These are phyloP conservation scores for Picea sitchensis DNA, from an alignment of 75 land plant species.

Conservation along the genomic window DNA sequence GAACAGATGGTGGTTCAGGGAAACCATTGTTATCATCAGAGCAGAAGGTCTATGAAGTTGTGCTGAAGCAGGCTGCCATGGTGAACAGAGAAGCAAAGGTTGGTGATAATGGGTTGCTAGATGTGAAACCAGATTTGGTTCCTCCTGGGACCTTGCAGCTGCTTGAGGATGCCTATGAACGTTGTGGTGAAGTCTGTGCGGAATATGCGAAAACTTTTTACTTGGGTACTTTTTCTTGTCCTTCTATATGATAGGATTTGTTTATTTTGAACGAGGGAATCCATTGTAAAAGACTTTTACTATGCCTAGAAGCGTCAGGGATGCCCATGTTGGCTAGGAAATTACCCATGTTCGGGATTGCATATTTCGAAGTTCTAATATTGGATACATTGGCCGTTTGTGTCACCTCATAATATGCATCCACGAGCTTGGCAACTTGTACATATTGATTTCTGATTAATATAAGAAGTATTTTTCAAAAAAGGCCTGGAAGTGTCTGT, in stretches of 20 bases:
- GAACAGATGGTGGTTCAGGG: conserved; percentile 8
- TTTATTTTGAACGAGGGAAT: not conserved
- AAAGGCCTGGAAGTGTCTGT: no score
- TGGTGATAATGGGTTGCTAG: not conserved
- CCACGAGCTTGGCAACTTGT: no score
- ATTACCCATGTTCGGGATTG: no score
- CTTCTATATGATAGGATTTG: not conserved
- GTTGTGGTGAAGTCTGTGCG: conserved; percentile 54
- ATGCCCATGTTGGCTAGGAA: not conserved
- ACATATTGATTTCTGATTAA: no score
- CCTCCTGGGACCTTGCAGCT: conserved; percentile 10
- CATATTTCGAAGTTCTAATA: no score
- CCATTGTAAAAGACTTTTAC: not conserved
- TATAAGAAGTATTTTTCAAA: no score
- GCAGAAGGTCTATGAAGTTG: conserved; percentile 70
- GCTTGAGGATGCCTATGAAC: conserved; percentile 39
- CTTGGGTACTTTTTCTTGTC: conserved; percentile 22
- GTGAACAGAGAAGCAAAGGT: conserved; percentile 30
- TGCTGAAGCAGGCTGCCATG: conserved; percentile 78
- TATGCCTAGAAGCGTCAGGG: not conserved
- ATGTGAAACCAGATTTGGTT: conserved; percentile 9
- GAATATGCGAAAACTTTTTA: conserved; percentile 54
- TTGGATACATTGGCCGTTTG: no score
- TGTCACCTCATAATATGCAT: no score
- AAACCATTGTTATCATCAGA: conserved; percentile 29